Conservation (phyloP, 768 basidiomycete genomes). For the Rhodotorula kratochvilovae region DNA sequence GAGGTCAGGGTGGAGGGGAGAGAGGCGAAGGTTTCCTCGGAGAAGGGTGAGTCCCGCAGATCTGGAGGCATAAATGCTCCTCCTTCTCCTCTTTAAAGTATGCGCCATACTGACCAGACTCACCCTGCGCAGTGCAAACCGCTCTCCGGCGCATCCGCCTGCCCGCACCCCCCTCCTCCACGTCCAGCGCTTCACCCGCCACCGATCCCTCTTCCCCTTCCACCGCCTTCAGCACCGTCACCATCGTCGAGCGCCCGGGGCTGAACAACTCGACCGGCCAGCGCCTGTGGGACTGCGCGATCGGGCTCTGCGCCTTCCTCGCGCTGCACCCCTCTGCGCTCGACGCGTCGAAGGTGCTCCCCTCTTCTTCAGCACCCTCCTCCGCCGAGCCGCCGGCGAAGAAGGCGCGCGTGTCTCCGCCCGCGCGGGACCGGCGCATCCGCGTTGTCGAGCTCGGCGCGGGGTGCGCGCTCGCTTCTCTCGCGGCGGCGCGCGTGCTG, state of each 20-base stretch:
- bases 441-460: slow-evolving; percentile 40
- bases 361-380: not conserved
- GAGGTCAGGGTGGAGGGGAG: not conserved
- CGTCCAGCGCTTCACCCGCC: not conserved
- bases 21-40: not conserved
- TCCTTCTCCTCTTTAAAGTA: too few relatives aligned
- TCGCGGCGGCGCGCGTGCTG: not conserved
- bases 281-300: slow-evolving; percentile 38
- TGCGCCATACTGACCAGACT: not conserved
- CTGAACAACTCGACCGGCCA: slow-evolving; percentile 40
- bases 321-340: slow-evolving; percentile 13
- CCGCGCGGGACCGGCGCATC: too few relatives aligned
- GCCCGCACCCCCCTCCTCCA: not conserved
- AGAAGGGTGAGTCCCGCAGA: slow-evolving; percentile 7
- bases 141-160: slow-evolving; percentile 4
- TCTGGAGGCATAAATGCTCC: too few relatives aligned
- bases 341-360: not conserved
- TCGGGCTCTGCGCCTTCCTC: slow-evolving; percentile 28
- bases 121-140: slow-evolving; percentile 17
- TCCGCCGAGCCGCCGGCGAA: not conserved
- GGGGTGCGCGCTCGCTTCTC: slow-evolving; percentile 36
- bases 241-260: slow-evolving; percentile 30
- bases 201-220: too few relatives aligned
- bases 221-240: not conserved
- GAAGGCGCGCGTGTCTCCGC: not conserved